phyloP scores from a whole-genome alignment of 2,329 filamentous ascomycete genomes.

The Cercospora brassicicola region DNA sequence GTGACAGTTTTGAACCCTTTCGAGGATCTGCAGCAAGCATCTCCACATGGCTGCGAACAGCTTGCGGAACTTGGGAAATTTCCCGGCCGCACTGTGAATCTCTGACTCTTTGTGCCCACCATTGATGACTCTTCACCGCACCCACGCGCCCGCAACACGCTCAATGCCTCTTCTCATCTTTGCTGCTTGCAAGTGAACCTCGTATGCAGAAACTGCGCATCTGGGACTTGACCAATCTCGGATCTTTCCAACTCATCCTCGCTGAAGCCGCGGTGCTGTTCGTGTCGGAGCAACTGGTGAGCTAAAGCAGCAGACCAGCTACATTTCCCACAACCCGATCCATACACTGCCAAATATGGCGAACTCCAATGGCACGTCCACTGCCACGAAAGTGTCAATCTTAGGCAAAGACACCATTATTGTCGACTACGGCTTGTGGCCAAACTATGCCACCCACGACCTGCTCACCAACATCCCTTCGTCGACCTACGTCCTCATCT shows the following conservation, averaged over 20 bases:
- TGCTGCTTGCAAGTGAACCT: slow-evolving; percentile 1
- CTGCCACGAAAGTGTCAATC: slow-evolving; percentile 70
- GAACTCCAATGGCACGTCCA: slow-evolving; percentile 27
- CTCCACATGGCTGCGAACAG: slow-evolving; percentile 6
- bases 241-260: slow-evolving; percentile 32
- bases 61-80: neutral
- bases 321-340: neutral
- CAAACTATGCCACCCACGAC: slow-evolving; percentile 75
- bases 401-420: slow-evolving; percentile 87
- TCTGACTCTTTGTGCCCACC: slow-evolving; percentile 15
- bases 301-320: slow-evolving; percentile 22
- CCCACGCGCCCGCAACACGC: neutral
- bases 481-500: slow-evolving; percentile 93
- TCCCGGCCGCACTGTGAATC: neutral
- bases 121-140: slow-evolving; percentile 14
- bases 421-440: slow-evolving; percentile 88
- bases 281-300: slow-evolving; percentile 32
- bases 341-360: slow-evolving; percentile 24
- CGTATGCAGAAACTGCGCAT: slow-evolving; percentile 36
- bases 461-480: slow-evolving; percentile 74
- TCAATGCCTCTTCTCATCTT: slow-evolving; percentile 6
- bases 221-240: slow-evolving; percentile 34
- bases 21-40: slow-evolving; percentile 8
- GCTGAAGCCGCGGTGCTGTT: slow-evolving; percentile 31
- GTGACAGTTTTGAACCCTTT: neutral